Conservation (phyloP, 1,139 yeast genomes). For the Candida sanyaensis region DNA sequence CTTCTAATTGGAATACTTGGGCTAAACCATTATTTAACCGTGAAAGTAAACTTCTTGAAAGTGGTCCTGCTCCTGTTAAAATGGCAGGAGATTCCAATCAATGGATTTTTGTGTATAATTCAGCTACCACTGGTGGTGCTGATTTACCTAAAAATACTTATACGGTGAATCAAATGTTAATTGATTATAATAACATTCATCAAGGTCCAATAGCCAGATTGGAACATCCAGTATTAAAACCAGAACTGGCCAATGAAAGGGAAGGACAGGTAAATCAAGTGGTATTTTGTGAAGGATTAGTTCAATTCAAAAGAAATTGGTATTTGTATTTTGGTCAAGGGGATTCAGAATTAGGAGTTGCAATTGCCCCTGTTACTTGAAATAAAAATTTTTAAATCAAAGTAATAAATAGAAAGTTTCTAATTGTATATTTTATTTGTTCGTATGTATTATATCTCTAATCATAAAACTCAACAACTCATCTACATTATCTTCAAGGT, state of each 20-base stretch:
- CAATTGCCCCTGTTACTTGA: constrained; percentile 27
- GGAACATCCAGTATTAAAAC: constrained; percentile 39
- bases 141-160: constrained; percentile 34
- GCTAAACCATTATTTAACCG: constrained; percentile 32
- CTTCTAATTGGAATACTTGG: constrained; percentile 25
- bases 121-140: constrained; percentile 41
- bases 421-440: constrained; percentile 18
- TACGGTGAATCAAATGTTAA: constrained; percentile 42
- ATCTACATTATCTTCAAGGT: constrained; percentile 50
- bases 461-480: constrained; percentile 56
- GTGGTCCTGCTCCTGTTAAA: constrained; percentile 48
- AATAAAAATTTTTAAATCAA: not conserved
- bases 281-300: constrained; percentile 48
- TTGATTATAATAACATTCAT: constrained; percentile 40
- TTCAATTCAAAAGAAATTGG: constrained; percentile 47
- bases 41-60: constrained; percentile 43
- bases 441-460: constrained; percentile 57
- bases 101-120: constrained; percentile 43
- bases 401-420: not conserved
- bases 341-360: constrained; percentile 47
- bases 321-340: constrained; percentile 48
- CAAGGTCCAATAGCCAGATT: constrained; percentile 42
- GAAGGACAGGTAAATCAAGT: constrained; percentile 46
- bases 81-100: constrained; percentile 31
- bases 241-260: constrained; percentile 38